These are phyloP conservation scores for Aurinia saxatilis DNA, from an alignment of 345 rosid genomes.

Conservation along the genomic window DNA sequence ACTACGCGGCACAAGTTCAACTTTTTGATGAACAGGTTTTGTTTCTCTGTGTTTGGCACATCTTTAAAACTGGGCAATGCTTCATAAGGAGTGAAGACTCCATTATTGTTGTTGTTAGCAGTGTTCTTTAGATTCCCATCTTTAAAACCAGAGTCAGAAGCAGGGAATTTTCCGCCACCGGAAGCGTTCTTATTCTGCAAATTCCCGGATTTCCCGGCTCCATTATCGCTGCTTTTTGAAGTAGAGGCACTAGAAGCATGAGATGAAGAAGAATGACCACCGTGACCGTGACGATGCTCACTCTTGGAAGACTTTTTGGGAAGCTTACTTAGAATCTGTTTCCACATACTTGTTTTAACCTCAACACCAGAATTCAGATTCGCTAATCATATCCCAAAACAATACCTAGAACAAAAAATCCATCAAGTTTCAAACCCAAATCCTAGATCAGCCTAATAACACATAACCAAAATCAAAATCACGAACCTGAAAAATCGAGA, in stretches of 20 bases:
- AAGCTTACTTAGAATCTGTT: slow-evolving; percentile 74
- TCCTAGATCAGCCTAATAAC: slow-evolving; percentile 17
- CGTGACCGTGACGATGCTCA: slow-evolving; percentile 48
- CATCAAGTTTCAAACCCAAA: slow-evolving; percentile 1
- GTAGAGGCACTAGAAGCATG: slow-evolving; percentile 33
- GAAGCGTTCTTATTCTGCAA: slow-evolving; percentile 16
- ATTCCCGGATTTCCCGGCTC: slow-evolving; percentile 7
- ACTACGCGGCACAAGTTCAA: slow-evolving; percentile 47
- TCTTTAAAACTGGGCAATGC: slow-evolving; percentile 57
- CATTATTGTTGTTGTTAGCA: slow-evolving; percentile 22
- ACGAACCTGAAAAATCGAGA: slow-evolving; percentile 23
- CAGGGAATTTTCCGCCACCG: slow-evolving; percentile 23
- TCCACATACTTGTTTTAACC: slow-evolving; percentile 45
- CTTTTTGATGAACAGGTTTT: slow-evolving; percentile 44
- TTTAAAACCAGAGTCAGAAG: slow-evolving; percentile 36
- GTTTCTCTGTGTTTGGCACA: slow-evolving; percentile 53
- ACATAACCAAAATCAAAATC: too few relatives aligned
- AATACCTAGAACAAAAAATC: slow-evolving; percentile 11
- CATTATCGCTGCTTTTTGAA: slow-evolving; percentile 37
- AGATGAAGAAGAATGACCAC: slow-evolving; percentile 33
- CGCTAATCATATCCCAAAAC: slow-evolving; percentile 3
- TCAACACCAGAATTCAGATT: slow-evolving; percentile 16
- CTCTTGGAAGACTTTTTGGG: slow-evolving; percentile 78
- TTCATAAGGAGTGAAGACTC: slow-evolving; percentile 39
- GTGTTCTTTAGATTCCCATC: slow-evolving; percentile 34